These are phyloP conservation scores for Coccomyxa subellipsoidea DNA, from an alignment of 163 green algal genomes.

Conservation along the genomic window DNA sequence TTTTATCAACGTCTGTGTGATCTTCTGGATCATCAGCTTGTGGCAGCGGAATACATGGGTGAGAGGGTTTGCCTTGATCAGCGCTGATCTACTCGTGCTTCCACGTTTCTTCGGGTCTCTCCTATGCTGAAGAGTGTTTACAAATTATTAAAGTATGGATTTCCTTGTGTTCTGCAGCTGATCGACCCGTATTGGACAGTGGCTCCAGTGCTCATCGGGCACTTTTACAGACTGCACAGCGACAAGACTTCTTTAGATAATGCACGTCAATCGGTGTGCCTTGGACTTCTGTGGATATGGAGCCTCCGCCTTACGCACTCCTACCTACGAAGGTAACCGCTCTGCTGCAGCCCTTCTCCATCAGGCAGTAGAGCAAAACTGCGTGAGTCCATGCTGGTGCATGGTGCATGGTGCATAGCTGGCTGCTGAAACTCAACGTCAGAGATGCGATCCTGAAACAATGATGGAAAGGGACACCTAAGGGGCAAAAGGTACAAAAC, in stretches of 20 bases:
- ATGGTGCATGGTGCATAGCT: no score
- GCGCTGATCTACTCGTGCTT: no score
- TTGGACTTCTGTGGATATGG: slow-evolving; percentile 46
- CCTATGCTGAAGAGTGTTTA: no score
- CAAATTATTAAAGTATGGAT: no score
- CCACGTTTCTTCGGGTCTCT: no score
- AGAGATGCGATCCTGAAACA: no score
- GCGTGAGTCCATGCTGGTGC: no score
- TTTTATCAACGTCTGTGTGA: slow-evolving; percentile 31
- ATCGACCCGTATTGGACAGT: slow-evolving; percentile 59
- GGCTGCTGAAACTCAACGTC: no score
- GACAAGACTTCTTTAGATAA: slow-evolving; percentile 8
- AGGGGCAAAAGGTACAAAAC: no score
- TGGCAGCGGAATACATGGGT: slow-evolving; percentile 50
- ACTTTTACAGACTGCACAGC: slow-evolving; percentile 54
- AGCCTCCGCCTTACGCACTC: slow-evolving; percentile 52
- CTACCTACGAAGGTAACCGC: slow-evolving; percentile 54
- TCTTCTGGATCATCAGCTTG: slow-evolving; percentile 56
- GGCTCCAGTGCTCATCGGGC: slow-evolving; percentile 46
- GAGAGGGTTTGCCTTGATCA: no score
- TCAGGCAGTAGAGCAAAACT: neutral
- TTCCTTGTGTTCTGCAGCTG: no score
- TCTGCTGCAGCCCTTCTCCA: neutral
- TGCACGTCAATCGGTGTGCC: slow-evolving; percentile 15
- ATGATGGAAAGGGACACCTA: no score